Evolutionary conservation across 345 rosid species (phyloP).

Genomic region (Combretum micranthum): DNA sequence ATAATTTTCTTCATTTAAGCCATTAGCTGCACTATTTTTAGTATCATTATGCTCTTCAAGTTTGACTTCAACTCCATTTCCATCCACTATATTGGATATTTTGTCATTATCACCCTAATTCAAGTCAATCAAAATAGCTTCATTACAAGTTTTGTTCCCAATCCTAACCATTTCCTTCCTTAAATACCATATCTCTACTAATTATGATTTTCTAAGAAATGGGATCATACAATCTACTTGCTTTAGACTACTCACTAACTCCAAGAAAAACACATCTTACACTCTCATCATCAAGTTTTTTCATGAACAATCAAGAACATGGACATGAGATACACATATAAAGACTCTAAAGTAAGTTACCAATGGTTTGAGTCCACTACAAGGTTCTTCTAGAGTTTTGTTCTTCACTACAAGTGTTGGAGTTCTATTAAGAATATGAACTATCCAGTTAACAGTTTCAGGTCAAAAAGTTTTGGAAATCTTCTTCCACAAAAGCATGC

Average conservation of each 20-base stretch:
- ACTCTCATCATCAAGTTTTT: not conserved
- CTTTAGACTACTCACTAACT: not conserved
- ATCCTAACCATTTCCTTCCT: not conserved
- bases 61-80: not conserved
- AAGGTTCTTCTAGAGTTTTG: not conserved
- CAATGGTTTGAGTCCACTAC: not conserved
- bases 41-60: not conserved
- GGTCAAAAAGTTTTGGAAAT: no score
- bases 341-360: not conserved
- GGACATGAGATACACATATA: not conserved
- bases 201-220: not conserved
- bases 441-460: not conserved
- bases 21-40: rapidly evolving
- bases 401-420: no score
- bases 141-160: not conserved
- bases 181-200: constrained; percentile 2
- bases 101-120: not conserved
- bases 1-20: not conserved
- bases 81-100: not conserved
- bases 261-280: constrained; percentile 1
- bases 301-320: not conserved
- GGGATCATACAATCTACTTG: not conserved
- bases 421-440: not conserved
- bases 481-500: no score
- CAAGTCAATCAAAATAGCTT: not conserved